Evolutionary conservation across 1,284 basidiomycete species (phyloP), one percentile per base, ranked within the genome.

Genomic region (Pterulicium gracile): DNA sequence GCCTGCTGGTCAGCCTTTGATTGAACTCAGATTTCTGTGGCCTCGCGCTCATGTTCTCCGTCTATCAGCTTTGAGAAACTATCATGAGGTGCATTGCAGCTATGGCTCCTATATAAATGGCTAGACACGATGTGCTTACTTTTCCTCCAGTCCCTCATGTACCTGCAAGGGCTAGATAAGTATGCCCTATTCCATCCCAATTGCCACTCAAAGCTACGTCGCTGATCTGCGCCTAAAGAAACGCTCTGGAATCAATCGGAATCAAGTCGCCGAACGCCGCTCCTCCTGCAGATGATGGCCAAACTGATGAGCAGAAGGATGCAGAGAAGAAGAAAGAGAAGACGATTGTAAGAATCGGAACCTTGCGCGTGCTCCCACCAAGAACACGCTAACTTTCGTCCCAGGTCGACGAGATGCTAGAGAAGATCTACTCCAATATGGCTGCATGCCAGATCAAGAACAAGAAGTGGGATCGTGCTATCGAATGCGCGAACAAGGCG

Each of bases 391-490:
- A n/a, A n/a, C n/a, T n/a, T n/a, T n/a, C n/a, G n/a, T n/a, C 19
- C 24, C 49, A 89, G 87, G 69, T 77, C 12, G 85, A 89, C 58
- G 67, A 78, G 17, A 68, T 87, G 39, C 58, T 86, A 20, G 85
- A 84, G 61, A 89, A 85, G 65, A 77, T 88, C 36, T 85, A 89
- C 53, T 73, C 80, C 3, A 89, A 88, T 49, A 83, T 85, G 81
- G 75, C 80, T 2, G 83, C 83, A 3, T 87, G 83, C 54, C 82
- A 89, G 58, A 63, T 89, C 53, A 88, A 84, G 62, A 74, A 74
- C 42, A 64, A 68, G 43, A 89, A 87, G 57, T 89, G 81, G 80
- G 74, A 77, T 56, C 76, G 87, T 10, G 81, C 79, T 0, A 59
- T 77, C 44, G 84, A 88, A 55, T 79, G 82, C 15, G 83, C 86